Evolutionary conservation across 768 basidiomycete genomes (phyloP).

Genomic region (Fibroporia radiculosa): DNA sequence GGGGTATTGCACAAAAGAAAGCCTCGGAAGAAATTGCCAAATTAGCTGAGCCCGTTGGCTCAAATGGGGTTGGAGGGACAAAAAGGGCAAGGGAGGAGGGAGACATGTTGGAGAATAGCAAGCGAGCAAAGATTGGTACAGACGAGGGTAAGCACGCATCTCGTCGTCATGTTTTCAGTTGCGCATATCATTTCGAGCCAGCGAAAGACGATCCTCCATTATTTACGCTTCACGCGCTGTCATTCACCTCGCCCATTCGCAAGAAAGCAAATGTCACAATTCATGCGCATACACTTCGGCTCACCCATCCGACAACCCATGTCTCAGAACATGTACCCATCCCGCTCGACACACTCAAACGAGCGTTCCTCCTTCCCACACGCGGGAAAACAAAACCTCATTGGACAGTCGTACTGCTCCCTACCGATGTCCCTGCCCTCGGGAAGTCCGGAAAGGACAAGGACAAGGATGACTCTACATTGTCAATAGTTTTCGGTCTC

Average conservation of each 20-base stretch:
- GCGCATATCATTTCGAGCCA: background rate
- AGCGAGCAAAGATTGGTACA: too few species aligned
- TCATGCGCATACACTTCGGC: slow-evolving; percentile 39
- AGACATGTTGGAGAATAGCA: too few species aligned
- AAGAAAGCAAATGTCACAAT: slow-evolving; percentile 68
- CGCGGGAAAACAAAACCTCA: slow-evolving; percentile 65
- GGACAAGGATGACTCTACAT: slow-evolving; percentile 4
- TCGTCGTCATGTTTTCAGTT: too few species aligned
- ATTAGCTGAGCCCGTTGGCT: too few species aligned
- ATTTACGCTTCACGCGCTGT: slow-evolving; percentile 57
- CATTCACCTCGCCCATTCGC: slow-evolving; percentile 65
- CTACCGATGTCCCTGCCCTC: slow-evolving; percentile 34
- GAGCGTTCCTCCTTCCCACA: slow-evolving; percentile 68
- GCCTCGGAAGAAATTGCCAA: background rate
- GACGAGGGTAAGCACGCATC: too few species aligned
- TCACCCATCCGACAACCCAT: slow-evolving; percentile 44
- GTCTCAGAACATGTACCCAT: slow-evolving; percentile 39
- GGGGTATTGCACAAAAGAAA: background rate
- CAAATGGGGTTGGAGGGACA: too few species aligned
- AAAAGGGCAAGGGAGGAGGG: too few species aligned
- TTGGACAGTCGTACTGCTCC: slow-evolving; percentile 63
- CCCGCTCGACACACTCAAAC: slow-evolving; percentile 40
- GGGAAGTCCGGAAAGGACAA: slow-evolving; percentile 25
- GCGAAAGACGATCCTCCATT: slow-evolving; percentile 36
- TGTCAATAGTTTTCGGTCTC: slow-evolving; percentile 62